Conservation (phyloP, 2,329 filamentous ascomycete species). For the Chaetomium olivaceum region DNA sequence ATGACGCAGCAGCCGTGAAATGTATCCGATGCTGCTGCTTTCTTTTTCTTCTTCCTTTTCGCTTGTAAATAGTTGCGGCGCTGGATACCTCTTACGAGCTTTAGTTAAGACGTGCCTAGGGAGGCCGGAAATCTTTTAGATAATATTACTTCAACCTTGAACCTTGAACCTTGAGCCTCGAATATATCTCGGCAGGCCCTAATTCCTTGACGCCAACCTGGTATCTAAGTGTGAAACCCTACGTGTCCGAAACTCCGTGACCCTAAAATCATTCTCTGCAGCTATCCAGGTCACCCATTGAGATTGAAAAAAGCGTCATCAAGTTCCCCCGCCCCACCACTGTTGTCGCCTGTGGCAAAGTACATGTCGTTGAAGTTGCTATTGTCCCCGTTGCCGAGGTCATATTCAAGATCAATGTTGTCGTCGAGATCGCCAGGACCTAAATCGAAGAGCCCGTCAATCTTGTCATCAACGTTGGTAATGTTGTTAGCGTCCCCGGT, state of each 20-base stretch:
- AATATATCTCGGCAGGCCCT: background rate
- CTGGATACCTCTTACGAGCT: background rate
- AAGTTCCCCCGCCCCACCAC: constrained; percentile 46
- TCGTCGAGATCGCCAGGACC: constrained; percentile 44
- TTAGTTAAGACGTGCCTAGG: background rate
- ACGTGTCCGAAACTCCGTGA: background rate
- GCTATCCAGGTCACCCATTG: constrained; percentile 7
- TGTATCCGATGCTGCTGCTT: background rate
- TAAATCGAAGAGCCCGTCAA: constrained; percentile 53
- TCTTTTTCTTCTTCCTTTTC: background rate
- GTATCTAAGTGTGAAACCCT: constrained; percentile 4
- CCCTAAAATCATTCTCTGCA: background rate
- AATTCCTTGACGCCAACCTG: background rate
- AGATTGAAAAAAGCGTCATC: constrained; percentile 50
- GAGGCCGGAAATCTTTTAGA: background rate
- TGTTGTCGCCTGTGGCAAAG: constrained; percentile 47
- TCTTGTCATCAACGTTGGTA: constrained; percentile 37
- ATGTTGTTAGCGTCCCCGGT: constrained; percentile 13
- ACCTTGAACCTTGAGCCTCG: background rate
- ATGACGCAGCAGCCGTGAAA: constrained; percentile 41
- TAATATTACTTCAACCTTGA: background rate
- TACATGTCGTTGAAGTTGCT: constrained; percentile 54
- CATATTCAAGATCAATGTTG: constrained; percentile 44
- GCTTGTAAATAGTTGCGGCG: constrained; percentile 6
- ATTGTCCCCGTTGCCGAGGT: constrained; percentile 42